Percentiles rank a stretch among this genome's conserved stretches.
phyloP scores from a whole-genome alignment of 73 alveolate genomes.

The Paramecium caudatum region DNA sequence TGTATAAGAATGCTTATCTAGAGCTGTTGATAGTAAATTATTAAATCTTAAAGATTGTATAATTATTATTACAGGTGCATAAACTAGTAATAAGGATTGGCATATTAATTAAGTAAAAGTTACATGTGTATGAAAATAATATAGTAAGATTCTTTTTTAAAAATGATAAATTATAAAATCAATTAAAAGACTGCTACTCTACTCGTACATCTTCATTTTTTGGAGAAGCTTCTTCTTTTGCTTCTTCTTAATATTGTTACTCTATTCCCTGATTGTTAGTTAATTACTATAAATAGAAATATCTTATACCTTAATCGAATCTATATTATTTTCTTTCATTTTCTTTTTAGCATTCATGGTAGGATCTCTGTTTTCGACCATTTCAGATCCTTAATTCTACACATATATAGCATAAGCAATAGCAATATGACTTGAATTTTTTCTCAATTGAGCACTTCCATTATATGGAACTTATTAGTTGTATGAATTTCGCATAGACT shows the following conservation, averaged over 20 bases:
- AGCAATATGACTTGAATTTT: slow-evolving; percentile 61
- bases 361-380: slow-evolving; percentile 36
- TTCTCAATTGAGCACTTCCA: neutral
- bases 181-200: neutral
- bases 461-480: neutral
- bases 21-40: neutral
- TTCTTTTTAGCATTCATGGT: slow-evolving; percentile 36
- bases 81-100: slow-evolving; percentile 24
- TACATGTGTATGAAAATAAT: neutral
- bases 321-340: slow-evolving; percentile 15
- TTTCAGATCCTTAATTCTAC: neutral
- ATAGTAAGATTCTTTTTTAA: neutral
- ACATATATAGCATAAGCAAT: slow-evolving; percentile 20
- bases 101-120: slow-evolving; percentile 51
- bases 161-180: slow-evolving; percentile 4
- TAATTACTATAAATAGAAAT: neutral
- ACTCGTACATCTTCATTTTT: too few species aligned
- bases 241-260: slow-evolving; percentile 1
- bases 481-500: neutral
- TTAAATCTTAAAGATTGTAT: neutral
- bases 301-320: slow-evolving; percentile 7
- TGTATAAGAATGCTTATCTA: neutral
- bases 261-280: neutral
- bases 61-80: neutral
- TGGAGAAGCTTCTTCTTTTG: neutral